Evolutionary conservation across 768 basidiomycete species (phyloP).

Genomic region (Pleurotus tuber-regium): DNA sequence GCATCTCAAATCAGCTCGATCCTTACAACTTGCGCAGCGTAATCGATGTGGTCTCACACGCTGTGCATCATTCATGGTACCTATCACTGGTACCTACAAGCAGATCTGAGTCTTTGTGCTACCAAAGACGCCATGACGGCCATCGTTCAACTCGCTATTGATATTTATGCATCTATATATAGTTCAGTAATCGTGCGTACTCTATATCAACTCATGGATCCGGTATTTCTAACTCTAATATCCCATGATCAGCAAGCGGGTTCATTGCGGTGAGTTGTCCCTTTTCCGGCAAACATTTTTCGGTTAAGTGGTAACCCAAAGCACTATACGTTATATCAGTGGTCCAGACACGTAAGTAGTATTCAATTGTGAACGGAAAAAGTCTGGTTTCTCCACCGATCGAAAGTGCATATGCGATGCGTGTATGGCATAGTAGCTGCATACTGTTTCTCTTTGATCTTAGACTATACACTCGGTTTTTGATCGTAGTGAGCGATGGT

Average conservation of each 20-base stretch:
- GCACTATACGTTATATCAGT: not conserved
- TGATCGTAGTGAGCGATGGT: not conserved
- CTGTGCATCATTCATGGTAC: too few relatives aligned
- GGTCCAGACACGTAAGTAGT: not conserved
- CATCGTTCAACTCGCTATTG: too few relatives aligned
- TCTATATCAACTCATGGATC: too few relatives aligned
- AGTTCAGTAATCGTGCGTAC: too few relatives aligned
- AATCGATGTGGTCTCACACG: too few relatives aligned
- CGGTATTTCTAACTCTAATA: too few relatives aligned
- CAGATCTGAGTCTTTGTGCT: too few relatives aligned
- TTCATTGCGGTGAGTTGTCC: not conserved
- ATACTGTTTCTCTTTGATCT: not conserved
- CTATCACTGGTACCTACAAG: too few relatives aligned
- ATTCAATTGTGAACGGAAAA: not conserved
- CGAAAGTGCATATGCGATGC: not conserved
- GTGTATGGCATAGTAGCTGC: not conserved
- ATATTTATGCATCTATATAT: too few relatives aligned
- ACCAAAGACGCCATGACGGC: too few relatives aligned
- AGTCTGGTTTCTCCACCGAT: not conserved
- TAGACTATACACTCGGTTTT: not conserved
- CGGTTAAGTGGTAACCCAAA: not conserved
- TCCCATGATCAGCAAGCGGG: not conserved
- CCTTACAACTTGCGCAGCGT: too few relatives aligned
- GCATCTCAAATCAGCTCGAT: too few relatives aligned
- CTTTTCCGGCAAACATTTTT: not conserved